A percentile compares a stretch with the other conserved stretches of the same genome.
Evolutionary conservation across 352 stramenopile species (phyloP).

Genomic region (Blastocystis sp.): DNA sequence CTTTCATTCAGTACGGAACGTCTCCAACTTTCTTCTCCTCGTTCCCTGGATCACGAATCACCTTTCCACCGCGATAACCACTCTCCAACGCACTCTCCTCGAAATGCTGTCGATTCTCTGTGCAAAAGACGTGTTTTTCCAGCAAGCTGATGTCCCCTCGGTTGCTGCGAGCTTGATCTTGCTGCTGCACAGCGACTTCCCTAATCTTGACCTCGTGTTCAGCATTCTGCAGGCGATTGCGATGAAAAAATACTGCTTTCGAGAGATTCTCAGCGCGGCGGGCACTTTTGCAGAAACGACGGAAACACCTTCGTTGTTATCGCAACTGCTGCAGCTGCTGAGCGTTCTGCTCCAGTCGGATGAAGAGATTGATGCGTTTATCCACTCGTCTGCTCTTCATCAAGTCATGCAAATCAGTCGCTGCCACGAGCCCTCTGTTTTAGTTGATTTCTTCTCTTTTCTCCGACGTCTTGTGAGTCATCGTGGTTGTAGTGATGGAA

Average conservation of each 20-base stretch:
- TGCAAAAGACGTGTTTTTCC: not conserved
- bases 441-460: not conserved
- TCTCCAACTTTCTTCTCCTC: not conserved
- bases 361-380: not conserved
- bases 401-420: not conserved
- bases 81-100: not conserved
- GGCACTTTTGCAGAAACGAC: not conserved
- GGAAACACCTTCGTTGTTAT: not conserved
- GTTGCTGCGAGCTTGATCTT: not conserved
- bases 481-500: not conserved
- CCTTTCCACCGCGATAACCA: not conserved
- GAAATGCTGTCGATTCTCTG: not conserved
- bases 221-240: not conserved
- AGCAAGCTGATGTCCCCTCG: not conserved
- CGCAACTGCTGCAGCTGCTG: not conserved
- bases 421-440: not conserved
- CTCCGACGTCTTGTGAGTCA: not conserved
- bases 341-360: not conserved
- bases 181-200: not conserved
- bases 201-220: not conserved
- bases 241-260: not conserved
- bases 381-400: not conserved
- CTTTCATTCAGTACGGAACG: not conserved
- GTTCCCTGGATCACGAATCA: not conserved
- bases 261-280: not conserved